A percentile compares a stretch with the other conserved stretches of the same genome.
phyloP scores from a whole-genome alignment of 768 basidiomycete genomes.

The Mycena haematopus region DNA sequence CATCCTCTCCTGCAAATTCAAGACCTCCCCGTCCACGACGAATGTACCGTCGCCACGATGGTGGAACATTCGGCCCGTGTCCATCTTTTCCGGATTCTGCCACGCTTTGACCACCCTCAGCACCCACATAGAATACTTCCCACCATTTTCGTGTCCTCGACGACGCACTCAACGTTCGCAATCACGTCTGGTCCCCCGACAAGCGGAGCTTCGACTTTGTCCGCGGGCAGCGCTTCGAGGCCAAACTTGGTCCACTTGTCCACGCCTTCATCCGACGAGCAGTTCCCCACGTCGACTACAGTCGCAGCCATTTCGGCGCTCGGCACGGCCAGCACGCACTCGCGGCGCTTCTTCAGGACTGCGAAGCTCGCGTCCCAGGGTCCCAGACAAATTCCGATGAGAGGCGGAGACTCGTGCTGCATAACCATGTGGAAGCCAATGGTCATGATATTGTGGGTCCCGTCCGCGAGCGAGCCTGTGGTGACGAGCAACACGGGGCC shows the following conservation, averaged over 20 bases:
- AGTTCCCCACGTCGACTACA: background rate
- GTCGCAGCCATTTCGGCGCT: background rate
- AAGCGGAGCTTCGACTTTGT: background rate
- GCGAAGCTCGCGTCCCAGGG: slow-evolving; percentile 3
- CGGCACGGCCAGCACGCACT: background rate
- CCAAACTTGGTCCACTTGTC: background rate
- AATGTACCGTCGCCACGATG: background rate
- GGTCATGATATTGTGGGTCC: background rate
- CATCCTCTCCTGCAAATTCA: background rate
- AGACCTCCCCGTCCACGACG: background rate
- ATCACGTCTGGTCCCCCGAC: background rate
- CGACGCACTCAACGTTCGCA: background rate
- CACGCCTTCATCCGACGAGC: background rate
- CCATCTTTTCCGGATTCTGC: background rate
- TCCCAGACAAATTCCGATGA: background rate
- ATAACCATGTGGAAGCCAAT: background rate
- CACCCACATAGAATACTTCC: background rate
- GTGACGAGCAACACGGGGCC: background rate
- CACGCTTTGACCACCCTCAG: background rate
- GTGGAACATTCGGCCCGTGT: background rate
- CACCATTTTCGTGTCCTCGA: slow-evolving; percentile 1
- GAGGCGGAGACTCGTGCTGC: background rate
- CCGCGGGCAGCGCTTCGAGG: background rate
- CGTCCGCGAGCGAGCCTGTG: background rate
- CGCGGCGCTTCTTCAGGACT: background rate